Percentiles rank a stretch among this genome's conserved stretches.
Conservation (phyloP, 1,284 basidiomycete species). For the Schizophyllum commune region DNA sequence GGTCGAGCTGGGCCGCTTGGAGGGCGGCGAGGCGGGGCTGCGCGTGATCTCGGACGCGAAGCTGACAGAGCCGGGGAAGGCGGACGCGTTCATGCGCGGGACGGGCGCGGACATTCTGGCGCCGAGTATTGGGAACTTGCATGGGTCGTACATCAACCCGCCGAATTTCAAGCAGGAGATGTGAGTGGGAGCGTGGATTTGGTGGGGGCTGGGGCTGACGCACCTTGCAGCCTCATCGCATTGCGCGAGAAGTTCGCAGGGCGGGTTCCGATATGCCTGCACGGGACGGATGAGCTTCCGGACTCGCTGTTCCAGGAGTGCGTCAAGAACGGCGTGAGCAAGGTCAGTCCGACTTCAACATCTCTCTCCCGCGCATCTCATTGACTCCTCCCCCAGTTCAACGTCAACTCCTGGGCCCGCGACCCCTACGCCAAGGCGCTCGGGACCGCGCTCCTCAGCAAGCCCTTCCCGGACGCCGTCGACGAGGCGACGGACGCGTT, state of each 20-base stretch:
- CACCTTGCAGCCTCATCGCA: slow-evolving; percentile 25
- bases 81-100: slow-evolving; percentile 35
- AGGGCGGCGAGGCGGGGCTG: slow-evolving; percentile 42
- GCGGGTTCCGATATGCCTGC: slow-evolving; percentile 32
- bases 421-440: slow-evolving; percentile 35
- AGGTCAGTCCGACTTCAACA: slow-evolving; percentile 19
- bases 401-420: slow-evolving; percentile 41
- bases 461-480: slow-evolving; percentile 38
- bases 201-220: background rate
- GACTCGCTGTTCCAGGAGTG: slow-evolving; percentile 36
- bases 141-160: slow-evolving; percentile 37
- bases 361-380: background rate
- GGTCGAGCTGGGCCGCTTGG: slow-evolving; percentile 44
- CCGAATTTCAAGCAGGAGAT: slow-evolving; percentile 40
- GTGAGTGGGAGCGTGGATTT: slow-evolving; percentile 18
- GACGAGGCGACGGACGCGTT: slow-evolving; percentile 39
- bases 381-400: slow-evolving; percentile 25
- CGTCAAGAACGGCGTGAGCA: slow-evolving; percentile 38
- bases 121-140: slow-evolving; percentile 42
- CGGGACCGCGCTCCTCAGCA: slow-evolving; percentile 22
- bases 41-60: slow-evolving; percentile 40
- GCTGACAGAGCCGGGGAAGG: slow-evolving; percentile 37
- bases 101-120: slow-evolving; percentile 39
- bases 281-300: slow-evolving; percentile 38
- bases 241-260: slow-evolving; percentile 29